Conservation (phyloP, 139 green algal species). For the Chlamydomonas asymmetrica region DNA sequence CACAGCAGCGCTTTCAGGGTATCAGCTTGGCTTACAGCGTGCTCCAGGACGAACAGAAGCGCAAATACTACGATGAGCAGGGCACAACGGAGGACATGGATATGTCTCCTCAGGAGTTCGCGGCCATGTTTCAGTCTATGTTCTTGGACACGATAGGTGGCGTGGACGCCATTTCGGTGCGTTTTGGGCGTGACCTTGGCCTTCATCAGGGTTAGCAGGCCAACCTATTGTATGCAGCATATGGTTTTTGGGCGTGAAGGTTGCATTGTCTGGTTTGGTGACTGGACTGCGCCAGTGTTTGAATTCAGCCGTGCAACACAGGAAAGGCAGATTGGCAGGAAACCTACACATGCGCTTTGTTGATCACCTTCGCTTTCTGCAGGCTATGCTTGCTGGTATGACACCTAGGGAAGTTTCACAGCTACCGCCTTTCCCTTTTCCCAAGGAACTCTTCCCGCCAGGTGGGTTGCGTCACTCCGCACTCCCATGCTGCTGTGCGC, state of each 20-base stretch:
- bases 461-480: slow-evolving; percentile 9
- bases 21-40: slow-evolving; percentile 50
- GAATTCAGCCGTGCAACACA: not conserved
- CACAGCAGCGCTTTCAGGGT: slow-evolving; percentile 41
- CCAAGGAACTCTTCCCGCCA: slow-evolving; percentile 57
- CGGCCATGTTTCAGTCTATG: slow-evolving; percentile 31
- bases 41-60: slow-evolving; percentile 41
- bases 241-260: not conserved
- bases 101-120: slow-evolving; percentile 24
- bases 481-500: not conserved
- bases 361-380: not conserved
- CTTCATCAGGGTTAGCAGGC: slow-evolving; percentile 20
- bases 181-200: too few relatives aligned
- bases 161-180: slow-evolving; percentile 13
- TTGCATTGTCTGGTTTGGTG: not conserved
- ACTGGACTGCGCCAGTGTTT: not conserved
- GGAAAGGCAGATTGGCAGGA: not conserved
- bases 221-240: not conserved
- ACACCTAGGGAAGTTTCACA: slow-evolving; percentile 31
- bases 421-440: slow-evolving; percentile 66
- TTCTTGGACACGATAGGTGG: slow-evolving; percentile 27
- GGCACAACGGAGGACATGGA: slow-evolving; percentile 29
- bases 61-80: slow-evolving; percentile 38
- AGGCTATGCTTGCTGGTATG: slow-evolving; percentile 46
- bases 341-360: not conserved